phyloP scores from a whole-genome alignment of 495 filamentous ascomycete genomes.

The Aspergillus bridgeri region DNA sequence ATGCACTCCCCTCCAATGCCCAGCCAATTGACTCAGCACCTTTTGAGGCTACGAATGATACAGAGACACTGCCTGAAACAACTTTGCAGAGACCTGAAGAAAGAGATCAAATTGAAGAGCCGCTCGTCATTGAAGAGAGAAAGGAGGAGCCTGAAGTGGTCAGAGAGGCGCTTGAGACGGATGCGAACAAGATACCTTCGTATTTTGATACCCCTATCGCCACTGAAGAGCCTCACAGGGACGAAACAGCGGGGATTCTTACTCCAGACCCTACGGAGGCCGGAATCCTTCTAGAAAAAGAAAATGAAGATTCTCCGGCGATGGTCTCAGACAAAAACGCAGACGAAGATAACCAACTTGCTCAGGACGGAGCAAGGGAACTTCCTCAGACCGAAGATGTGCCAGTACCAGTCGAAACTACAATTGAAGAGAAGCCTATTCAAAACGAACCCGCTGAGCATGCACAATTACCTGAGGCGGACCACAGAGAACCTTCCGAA shows the following conservation, averaged over 20 bases:
- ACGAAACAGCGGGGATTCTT: background rate
- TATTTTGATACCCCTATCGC: background rate
- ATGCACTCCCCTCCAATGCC: too few species aligned
- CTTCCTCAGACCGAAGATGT: background rate
- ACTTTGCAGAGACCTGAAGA: too few species aligned
- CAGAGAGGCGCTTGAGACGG: background rate
- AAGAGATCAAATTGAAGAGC: background rate
- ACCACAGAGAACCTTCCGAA: background rate
- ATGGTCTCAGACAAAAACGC: constrained; percentile 33
- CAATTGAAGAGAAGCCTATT: background rate
- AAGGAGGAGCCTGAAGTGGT: background rate
- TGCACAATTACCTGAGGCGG: background rate
- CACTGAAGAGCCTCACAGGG: background rate
- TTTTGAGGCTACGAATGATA: too few species aligned
- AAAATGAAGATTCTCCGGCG: constrained; percentile 1
- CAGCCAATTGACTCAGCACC: too few species aligned
- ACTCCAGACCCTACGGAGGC: background rate
- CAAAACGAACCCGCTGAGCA: background rate
- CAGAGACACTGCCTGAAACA: too few species aligned
- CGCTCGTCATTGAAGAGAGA: background rate
- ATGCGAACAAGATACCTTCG: background rate
- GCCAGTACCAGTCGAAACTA: background rate
- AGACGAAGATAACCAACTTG: constrained; percentile 13
- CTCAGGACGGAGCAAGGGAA: background rate
- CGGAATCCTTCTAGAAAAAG: background rate